Conservation (phyloP, 768 basidiomycete genomes). For the Gymnopilus dilepis region DNA sequence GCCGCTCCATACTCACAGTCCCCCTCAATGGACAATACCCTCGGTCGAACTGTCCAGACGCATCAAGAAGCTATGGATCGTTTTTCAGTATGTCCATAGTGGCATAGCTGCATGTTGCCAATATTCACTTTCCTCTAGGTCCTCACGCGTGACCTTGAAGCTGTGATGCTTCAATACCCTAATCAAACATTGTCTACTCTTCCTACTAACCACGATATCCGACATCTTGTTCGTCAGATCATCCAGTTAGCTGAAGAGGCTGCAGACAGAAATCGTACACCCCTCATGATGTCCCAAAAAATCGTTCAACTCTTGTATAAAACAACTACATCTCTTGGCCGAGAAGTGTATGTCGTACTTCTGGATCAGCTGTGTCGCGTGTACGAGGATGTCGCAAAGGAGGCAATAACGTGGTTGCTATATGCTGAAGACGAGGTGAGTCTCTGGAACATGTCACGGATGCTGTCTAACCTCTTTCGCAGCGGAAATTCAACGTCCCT, state of each 20-base stretch:
- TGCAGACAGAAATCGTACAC: conserved; percentile 81
- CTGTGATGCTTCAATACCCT: conserved; percentile 76
- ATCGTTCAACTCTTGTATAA: conserved; percentile 96
- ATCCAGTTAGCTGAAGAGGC: conserved; percentile 82
- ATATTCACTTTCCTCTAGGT: conserved; percentile 34
- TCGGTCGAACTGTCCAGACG: conserved; percentile 51
- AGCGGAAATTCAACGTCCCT: conserved; percentile 97
- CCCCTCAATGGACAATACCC: conserved; percentile 61
- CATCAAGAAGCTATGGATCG: conserved; percentile 90
- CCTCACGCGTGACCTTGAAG: conserved; percentile 74
- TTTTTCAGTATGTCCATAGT: conserved; percentile 62
- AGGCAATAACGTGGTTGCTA: conserved; percentile 95
- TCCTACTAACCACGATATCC: conserved; percentile 86
- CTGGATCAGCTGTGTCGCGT: conserved; percentile 87
- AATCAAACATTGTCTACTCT: conserved; percentile 70
- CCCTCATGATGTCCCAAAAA: conserved; percentile 93
- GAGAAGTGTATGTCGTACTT: conserved; percentile 92
- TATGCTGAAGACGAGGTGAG: conserved; percentile 95
- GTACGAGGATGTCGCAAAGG: conserved; percentile 93
- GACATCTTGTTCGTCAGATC: conserved; percentile 83
- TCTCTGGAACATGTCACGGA: conserved; percentile 14
- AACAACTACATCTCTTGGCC: conserved; percentile 80
- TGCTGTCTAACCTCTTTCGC: conserved; percentile 19
- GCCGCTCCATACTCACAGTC: conserved; percentile 60
- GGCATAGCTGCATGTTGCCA: not conserved